phyloP scores from a whole-genome alignment of 148 eudicot genomes.

The Rhododendron henanense region DNA sequence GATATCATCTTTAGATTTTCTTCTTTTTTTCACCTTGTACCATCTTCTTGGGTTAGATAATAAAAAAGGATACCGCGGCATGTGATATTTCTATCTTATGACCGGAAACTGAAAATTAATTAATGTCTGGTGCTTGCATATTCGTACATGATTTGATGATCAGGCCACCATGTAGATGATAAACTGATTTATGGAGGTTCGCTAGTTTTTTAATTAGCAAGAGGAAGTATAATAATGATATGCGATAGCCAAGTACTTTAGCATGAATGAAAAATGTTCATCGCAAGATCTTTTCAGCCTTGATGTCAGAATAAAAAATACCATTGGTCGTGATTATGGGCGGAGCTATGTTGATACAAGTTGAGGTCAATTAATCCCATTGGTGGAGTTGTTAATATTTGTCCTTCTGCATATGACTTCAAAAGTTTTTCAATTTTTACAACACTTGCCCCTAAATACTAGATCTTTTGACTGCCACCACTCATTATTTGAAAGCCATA shows the following conservation, averaged over 20 bases:
- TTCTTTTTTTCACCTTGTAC: neutral
- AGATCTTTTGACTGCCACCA: too few species aligned
- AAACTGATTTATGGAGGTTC: neutral
- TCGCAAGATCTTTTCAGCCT: neutral
- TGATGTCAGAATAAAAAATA: too few species aligned
- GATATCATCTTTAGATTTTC: neutral
- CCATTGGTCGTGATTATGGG: neutral
- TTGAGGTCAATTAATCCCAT: too few species aligned
- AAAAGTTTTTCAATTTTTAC: too few species aligned
- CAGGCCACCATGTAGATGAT: neutral
- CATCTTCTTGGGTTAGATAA: neutral
- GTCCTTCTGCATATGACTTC: too few species aligned
- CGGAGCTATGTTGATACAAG: too few species aligned
- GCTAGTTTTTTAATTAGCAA: neutral
- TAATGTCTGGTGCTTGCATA: neutral
- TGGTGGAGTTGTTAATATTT: too few species aligned
- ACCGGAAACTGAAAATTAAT: too few species aligned
- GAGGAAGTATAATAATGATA: neutral
- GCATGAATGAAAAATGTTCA: neutral
- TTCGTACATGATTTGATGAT: neutral
- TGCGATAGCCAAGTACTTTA: neutral
- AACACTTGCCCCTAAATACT: too few species aligned
- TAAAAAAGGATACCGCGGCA: neutral
- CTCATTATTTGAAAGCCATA: too few species aligned
- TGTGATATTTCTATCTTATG: neutral